Conservation (phyloP, 2,329 filamentous ascomycete species). For the Lachnellula cervina region DNA sequence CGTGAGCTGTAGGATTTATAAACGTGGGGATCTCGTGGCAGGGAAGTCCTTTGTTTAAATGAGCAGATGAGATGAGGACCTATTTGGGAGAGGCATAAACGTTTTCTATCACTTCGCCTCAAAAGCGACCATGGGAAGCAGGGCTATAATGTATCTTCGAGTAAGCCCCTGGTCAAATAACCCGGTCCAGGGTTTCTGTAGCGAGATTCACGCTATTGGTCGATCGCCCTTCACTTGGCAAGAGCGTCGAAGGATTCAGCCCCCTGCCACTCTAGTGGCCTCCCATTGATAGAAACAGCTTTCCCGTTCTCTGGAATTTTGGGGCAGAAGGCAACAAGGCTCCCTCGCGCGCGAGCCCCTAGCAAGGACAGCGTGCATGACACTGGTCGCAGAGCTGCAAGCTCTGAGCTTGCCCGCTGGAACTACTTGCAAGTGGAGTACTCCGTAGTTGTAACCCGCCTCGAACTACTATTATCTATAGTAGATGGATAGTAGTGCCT, state of each 20-base stretch:
- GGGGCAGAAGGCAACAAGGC: background rate
- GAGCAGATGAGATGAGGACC: conserved; percentile 18
- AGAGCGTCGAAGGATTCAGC: conserved; percentile 8
- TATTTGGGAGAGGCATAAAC: conserved; percentile 29
- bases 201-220: conserved; percentile 3
- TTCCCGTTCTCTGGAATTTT: conserved; percentile 1
- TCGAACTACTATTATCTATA: background rate
- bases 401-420: background rate
- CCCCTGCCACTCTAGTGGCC: background rate
- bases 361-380: background rate
- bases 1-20: conserved; percentile 20
- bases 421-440: background rate
- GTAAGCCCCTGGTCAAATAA: background rate
- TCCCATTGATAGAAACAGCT: conserved; percentile 4
- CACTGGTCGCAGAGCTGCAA: background rate
- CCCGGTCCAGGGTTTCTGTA: background rate
- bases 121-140: conserved; percentile 21
- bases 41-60: conserved; percentile 8
- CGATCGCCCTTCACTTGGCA: conserved; percentile 7
- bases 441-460: background rate
- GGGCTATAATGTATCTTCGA: conserved; percentile 24
- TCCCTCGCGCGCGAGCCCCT: background rate
- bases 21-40: conserved; percentile 18
- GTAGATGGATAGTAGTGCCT: background rate
- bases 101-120: conserved; percentile 25